These are phyloP conservation scores for Cyclotella sp. DNA, from an alignment of 108 stramenopile species.

Conservation along the genomic window DNA sequence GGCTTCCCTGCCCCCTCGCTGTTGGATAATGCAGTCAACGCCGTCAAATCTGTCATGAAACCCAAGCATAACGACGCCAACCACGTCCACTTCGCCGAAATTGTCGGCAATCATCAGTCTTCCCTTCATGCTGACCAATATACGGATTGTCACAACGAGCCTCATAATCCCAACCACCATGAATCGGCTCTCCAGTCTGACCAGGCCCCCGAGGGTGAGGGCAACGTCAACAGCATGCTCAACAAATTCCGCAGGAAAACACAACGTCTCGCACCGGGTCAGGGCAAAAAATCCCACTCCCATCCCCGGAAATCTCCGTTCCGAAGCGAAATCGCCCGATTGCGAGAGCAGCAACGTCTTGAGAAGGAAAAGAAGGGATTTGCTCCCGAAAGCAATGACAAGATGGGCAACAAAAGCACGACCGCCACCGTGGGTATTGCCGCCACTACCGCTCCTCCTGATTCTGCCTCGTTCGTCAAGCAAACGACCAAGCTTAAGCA, in stretches of 20 bases:
- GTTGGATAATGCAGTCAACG: neutral
- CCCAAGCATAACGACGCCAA: neutral
- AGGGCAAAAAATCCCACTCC: slow-evolving; percentile 27
- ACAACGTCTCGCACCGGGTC: slow-evolving; percentile 3
- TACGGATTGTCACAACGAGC: slow-evolving; percentile 2
- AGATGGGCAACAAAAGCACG: neutral
- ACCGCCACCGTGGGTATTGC: neutral
- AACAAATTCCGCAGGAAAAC: slow-evolving; percentile 7
- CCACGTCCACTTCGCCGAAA: neutral
- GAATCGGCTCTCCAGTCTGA: slow-evolving; percentile 32
- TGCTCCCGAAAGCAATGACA: neutral
- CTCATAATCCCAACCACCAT: slow-evolving; percentile 15
- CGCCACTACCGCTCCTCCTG: slow-evolving; percentile 36
- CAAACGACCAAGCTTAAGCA: slow-evolving; percentile 37
- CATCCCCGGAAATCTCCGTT: slow-evolving; percentile 48
- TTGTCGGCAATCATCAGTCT: neutral
- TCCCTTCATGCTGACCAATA: slow-evolving; percentile 13
- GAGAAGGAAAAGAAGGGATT: slow-evolving; percentile 5
- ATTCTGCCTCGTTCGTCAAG: slow-evolving; percentile 36
- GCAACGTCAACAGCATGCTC: slow-evolving; percentile 10
- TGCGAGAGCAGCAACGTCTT: slow-evolving; percentile 29
- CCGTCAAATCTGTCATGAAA: neutral
- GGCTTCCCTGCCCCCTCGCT: neutral
- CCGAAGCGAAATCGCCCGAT: slow-evolving; percentile 25
- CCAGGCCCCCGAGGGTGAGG: neutral